Conservation (phyloP, 768 basidiomycete species). For the Suillus clintonianus region DNA sequence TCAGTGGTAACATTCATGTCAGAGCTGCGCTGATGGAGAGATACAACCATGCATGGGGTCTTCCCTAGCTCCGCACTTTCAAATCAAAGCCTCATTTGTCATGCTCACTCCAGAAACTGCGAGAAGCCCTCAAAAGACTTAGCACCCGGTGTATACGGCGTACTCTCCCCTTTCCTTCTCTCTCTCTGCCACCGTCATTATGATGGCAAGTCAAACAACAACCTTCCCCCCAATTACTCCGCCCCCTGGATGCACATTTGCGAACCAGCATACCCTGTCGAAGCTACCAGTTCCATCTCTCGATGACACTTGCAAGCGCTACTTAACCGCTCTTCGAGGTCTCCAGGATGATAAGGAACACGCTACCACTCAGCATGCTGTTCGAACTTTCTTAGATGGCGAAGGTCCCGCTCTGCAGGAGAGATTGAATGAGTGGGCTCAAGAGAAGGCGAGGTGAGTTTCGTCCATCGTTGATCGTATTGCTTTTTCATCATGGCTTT, state of each 20-base stretch:
- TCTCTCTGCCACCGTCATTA: neutral
- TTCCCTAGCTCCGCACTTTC: slow-evolving; percentile 8
- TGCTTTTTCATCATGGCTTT: slow-evolving; percentile 37
- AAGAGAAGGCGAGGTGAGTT: slow-evolving; percentile 67
- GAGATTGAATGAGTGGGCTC: slow-evolving; percentile 75
- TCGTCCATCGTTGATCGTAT: neutral
- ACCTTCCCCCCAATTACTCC: slow-evolving; percentile 16
- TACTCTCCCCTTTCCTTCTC: neutral
- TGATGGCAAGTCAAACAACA: slow-evolving; percentile 8
- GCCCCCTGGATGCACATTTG: slow-evolving; percentile 45
- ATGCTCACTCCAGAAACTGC: neutral
- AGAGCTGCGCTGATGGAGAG: too few species aligned
- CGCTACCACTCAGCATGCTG: slow-evolving; percentile 67
- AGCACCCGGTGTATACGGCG: neutral
- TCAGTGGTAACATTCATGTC: neutral
- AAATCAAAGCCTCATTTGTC: neutral
- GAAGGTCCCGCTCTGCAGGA: slow-evolving; percentile 84
- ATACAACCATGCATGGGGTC: neutral
- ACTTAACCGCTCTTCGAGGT: slow-evolving; percentile 77
- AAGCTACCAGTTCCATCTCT: slow-evolving; percentile 90
- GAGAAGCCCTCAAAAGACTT: neutral
- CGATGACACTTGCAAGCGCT: slow-evolving; percentile 82
- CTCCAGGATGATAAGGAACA: slow-evolving; percentile 87
- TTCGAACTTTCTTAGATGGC: slow-evolving; percentile 73
- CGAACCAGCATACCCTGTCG: slow-evolving; percentile 69